Evolutionary conservation across 2,329 filamentous ascomycete genomes (phyloP), one percentile per base, ranked within the genome.

Genomic region (Xylariaceae sp.): DNA sequence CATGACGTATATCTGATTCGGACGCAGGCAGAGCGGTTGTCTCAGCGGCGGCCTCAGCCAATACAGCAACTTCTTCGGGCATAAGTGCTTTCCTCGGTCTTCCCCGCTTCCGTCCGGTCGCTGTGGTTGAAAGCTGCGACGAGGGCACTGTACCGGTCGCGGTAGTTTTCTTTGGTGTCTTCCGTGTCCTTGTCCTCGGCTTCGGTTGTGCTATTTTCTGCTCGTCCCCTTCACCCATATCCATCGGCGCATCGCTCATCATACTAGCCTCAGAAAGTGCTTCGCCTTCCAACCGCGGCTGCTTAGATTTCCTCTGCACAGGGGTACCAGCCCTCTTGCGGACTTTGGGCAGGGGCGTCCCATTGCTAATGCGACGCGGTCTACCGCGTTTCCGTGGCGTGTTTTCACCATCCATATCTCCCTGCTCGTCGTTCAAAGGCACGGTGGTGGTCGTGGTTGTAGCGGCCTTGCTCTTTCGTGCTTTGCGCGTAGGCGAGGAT

Each of bases 361-460:
- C 77, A 49, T 78, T 77, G 27, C 72, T 71, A 47, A 71, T 75
- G 41, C 75, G 60, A 14, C 61, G 73, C 31, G 74, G 75, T 12
- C 76, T 71, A 6, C 74, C 73, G 47, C 74, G 70, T 44, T 67
- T 65, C 57, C 65, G 70, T 5, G 75, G 75, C 3, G 73, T 72
- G 39, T 61, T 55, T 35, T 59, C 58, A 17, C 30, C 43, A 14
- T 48, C 45, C 22, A 47, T 44, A n/a, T 59, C 58, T 46, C 63
- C 63, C 39, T 50, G 42, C 32, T 62, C 55, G 27, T 63, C 56
- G 40, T 66, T 68, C 15, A 83, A 63, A 5, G 79, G 80, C 3
- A 83, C 69, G 1, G 70, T 75, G 0, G 74, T 78, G 0, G 77
- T 80, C 1, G 72, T 75, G 3, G 71, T 68, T 1, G 73, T 76